A percentile compares a stretch with the other conserved stretches of the same genome.
These are phyloP conservation scores for Penicillium thymicola DNA, from an alignment of 2,329 filamentous ascomycete genomes.

Conservation along the genomic window DNA sequence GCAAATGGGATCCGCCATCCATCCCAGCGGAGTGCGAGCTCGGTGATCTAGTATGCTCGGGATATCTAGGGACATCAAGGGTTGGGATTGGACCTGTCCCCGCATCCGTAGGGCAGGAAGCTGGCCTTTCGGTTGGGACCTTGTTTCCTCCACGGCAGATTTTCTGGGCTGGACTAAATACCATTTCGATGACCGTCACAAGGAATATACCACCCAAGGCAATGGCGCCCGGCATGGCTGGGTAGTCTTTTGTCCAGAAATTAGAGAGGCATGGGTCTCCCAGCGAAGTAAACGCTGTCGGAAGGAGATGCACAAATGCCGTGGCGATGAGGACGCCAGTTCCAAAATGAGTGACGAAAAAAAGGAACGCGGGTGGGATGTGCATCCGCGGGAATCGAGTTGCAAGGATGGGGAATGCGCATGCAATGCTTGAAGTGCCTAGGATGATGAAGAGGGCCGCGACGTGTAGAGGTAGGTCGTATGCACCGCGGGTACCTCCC, in stretches of 20 bases:
- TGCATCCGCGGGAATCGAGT: slow-evolving; percentile 56
- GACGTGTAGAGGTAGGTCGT: slow-evolving; percentile 63
- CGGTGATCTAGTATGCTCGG: neutral
- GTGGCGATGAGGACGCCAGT: slow-evolving; percentile 84
- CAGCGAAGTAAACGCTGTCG: slow-evolving; percentile 56
- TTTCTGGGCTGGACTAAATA: slow-evolving; percentile 44
- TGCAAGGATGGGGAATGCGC: slow-evolving; percentile 64
- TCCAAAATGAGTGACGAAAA: slow-evolving; percentile 66
- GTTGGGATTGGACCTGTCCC: neutral
- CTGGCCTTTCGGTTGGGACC: neutral
- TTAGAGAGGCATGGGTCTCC: slow-evolving; percentile 52
- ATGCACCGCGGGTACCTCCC: slow-evolving; percentile 36
- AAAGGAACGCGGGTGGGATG: slow-evolving; percentile 48
- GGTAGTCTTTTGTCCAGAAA: slow-evolving; percentile 48
- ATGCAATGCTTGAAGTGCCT: slow-evolving; percentile 53
- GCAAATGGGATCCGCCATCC: slow-evolving; percentile 21
- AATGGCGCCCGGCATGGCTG: slow-evolving; percentile 49
- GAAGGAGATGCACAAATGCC: slow-evolving; percentile 74
- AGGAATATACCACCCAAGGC: slow-evolving; percentile 45
- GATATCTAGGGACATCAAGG: neutral
- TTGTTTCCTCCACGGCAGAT: slow-evolving; percentile 24
- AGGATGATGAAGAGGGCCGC: slow-evolving; percentile 64
- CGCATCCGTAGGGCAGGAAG: neutral
- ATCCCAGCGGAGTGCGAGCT: neutral
- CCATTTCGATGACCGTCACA: slow-evolving; percentile 55